A percentile compares a stretch with the other conserved stretches of the same genome.
Evolutionary conservation across 306 rosid genomes (phyloP).

Genomic region (Vachellia collinsii): DNA sequence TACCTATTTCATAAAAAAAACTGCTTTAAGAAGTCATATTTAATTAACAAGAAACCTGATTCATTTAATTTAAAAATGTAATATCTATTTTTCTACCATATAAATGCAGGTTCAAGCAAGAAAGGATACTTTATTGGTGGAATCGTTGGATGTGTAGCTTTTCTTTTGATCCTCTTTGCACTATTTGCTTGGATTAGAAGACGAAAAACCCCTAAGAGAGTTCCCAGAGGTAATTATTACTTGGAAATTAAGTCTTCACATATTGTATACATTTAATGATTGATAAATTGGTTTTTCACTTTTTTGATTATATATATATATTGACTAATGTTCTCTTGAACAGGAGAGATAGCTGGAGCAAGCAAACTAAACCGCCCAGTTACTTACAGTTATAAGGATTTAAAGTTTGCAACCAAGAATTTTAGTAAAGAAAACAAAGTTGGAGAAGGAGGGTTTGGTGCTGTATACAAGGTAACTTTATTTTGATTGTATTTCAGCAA

Average conservation of each 20-base stretch:
- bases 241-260: background rate
- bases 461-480: slow-evolving; percentile 1
- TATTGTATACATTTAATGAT: background rate
- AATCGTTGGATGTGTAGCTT: background rate
- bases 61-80: background rate
- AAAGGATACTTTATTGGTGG: background rate
- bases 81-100: background rate
- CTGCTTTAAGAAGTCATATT: background rate
- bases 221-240: background rate
- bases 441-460: background rate
- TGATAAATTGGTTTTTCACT: background rate
- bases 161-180: background rate
- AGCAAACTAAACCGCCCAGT: background rate
- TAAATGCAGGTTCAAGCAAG: background rate
- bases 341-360: background rate
- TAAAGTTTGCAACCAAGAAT: background rate
- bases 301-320: background rate
- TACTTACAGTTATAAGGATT: background rate
- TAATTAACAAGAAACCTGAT: background rate
- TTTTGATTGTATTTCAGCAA: background rate
- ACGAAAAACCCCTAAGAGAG: background rate
- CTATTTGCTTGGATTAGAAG: background rate
- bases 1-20: background rate
- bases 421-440: slow-evolving; percentile 4
- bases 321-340: background rate